Evolutionary conservation across 306 rosid genomes (phyloP).

Genomic region (Hippophae tibetana): DNA sequence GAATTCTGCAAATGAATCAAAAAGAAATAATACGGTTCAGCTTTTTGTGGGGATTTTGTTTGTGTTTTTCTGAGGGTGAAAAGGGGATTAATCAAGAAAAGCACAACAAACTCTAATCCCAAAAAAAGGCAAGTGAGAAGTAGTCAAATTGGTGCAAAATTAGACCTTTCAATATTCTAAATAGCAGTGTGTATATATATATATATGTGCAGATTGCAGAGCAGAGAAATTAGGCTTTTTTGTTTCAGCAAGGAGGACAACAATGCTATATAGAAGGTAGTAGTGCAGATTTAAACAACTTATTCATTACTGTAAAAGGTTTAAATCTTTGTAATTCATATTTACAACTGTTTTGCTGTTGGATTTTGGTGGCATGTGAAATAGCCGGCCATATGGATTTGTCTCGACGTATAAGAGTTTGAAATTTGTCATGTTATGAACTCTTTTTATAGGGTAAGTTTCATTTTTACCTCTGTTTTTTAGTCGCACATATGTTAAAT

Average conservation of each 20-base stretch:
- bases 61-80: background rate
- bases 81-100: slow-evolving; percentile 26
- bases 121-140: background rate
- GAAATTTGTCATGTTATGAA: too few relatives aligned
- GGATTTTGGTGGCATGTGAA: slow-evolving; percentile 43
- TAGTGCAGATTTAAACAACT: slow-evolving; percentile 9
- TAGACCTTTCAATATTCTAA: slow-evolving; percentile 5
- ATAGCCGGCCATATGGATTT: slow-evolving; percentile 39
- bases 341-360: slow-evolving; percentile 3
- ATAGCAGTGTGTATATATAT: slow-evolving; percentile 6
- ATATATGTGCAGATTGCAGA: too few relatives aligned
- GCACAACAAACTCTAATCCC: slow-evolving; percentile 17
- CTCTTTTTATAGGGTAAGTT: too few relatives aligned
- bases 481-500: too few relatives aligned
- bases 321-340: slow-evolving; percentile 1
- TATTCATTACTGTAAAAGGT: slow-evolving; percentile 33
- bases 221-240: background rate
- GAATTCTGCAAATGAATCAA: slow-evolving; percentile 29
- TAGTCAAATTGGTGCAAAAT: slow-evolving; percentile 14
- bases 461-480: too few relatives aligned
- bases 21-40: slow-evolving; percentile 22
- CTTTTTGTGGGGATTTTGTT: slow-evolving; percentile 17
- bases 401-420: slow-evolving; percentile 8
- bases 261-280: background rate
- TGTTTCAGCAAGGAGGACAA: background rate